A percentile compares a stretch with the other conserved stretches of the same genome.
Conservation (phyloP, 495 filamentous ascomycete genomes). For the Astrothelium subdiscretum region DNA sequence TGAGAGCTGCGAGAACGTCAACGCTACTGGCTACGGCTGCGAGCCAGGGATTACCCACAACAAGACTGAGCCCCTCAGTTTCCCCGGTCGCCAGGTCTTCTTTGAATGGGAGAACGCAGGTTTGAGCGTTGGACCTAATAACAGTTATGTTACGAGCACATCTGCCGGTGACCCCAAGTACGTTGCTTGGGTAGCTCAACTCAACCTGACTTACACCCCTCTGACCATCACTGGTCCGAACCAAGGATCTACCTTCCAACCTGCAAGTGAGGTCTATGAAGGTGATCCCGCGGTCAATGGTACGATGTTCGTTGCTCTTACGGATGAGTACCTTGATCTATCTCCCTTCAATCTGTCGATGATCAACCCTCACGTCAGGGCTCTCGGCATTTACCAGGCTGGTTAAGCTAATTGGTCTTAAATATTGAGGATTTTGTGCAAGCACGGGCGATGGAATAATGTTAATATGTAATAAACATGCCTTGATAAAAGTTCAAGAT, state of each 20-base stretch:
- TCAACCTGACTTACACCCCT: conserved; percentile 74
- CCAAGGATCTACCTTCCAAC: conserved; percentile 59
- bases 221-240: conserved; percentile 44
- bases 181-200: conserved; percentile 70
- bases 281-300: conserved; percentile 63
- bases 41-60: conserved; percentile 54
- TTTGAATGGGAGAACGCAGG: conserved; percentile 67
- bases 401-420: conserved; percentile 40
- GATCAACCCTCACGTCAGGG: conserved; percentile 69
- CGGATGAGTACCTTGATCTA: conserved; percentile 53
- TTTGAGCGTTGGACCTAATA: conserved; percentile 62
- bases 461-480: neutral
- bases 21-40: conserved; percentile 43
- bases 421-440: neutral
- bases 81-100: conserved; percentile 59
- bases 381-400: conserved; percentile 66
- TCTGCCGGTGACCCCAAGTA: conserved; percentile 47
- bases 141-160: conserved; percentile 60
- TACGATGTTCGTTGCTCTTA: conserved; percentile 70
- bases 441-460: neutral
- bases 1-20: conserved; percentile 41
- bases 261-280: conserved; percentile 42
- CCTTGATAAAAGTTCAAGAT: neutral
- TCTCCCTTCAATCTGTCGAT: conserved; percentile 66
- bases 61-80: conserved; percentile 55